Evolutionary conservation across 225 moss, liverwort and hornwort genomes (phyloP).

Genomic region (Sphagnum contortum): DNA sequence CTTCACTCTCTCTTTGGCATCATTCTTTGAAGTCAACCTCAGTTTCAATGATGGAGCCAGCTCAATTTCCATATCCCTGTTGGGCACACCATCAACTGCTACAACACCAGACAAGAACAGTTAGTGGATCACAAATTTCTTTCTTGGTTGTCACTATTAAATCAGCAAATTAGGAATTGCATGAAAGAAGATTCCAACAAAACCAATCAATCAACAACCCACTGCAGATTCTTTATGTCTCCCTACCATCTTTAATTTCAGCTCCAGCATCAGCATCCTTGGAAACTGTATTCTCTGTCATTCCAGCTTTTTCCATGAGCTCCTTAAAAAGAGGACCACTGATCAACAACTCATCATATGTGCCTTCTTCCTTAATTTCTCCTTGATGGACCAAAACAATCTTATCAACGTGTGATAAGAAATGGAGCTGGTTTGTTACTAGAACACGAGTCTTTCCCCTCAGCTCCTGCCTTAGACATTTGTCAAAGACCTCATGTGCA

Average conservation of each 20-base stretch:
- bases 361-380: conserved; percentile 62
- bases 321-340: conserved; percentile 51
- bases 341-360: conserved; percentile 43
- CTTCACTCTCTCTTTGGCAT: conserved; percentile 16
- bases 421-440: conserved; percentile 74
- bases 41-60: conserved; percentile 18
- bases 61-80: background rate
- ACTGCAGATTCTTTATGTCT: conserved; percentile 12
- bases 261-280: conserved; percentile 20
- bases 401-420: conserved; percentile 57
- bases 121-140: too few species aligned
- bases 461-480: conserved; percentile 47
- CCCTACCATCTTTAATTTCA: conserved; percentile 27
- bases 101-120: too few species aligned
- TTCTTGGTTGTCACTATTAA: too few species aligned
- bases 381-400: conserved; percentile 58
- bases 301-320: conserved; percentile 76
- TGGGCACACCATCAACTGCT: background rate
- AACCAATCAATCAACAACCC: too few species aligned
- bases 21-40: conserved; percentile 16
- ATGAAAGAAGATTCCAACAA: too few species aligned
- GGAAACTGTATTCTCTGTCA: conserved; percentile 58
- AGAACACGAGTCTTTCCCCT: conserved; percentile 48
- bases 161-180: too few species aligned
- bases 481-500: conserved; percentile 63